Evolutionary conservation across 2,329 filamentous ascomycete genomes (phyloP).

Genomic region (Ceratocystiopsis minuta): DNA sequence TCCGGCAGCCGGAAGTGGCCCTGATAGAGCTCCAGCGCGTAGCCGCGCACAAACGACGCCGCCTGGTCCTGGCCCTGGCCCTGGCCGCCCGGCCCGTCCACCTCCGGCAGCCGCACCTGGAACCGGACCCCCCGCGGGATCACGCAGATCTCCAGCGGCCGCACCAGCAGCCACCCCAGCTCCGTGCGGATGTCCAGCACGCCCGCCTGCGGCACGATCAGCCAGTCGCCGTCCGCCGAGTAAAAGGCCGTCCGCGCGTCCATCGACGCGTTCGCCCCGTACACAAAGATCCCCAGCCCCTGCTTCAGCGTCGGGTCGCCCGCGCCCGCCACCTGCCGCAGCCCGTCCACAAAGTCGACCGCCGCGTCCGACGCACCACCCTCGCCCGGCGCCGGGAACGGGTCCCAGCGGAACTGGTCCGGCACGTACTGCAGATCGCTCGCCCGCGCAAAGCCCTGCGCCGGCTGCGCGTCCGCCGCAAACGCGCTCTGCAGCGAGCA

Average conservation of each 20-base stretch:
- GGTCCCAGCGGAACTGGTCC: slow-evolving; percentile 67
- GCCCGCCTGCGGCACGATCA: slow-evolving; percentile 61
- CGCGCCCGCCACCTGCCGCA: slow-evolving; percentile 59
- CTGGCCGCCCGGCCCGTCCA: no score
- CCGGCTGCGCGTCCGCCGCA: slow-evolving; percentile 11
- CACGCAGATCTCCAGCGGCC: slow-evolving; percentile 61
- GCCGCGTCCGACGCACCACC: slow-evolving; percentile 7
- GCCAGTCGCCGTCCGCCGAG: slow-evolving; percentile 63
- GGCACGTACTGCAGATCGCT: slow-evolving; percentile 49
- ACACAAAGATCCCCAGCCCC: slow-evolving; percentile 66
- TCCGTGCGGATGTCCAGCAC: slow-evolving; percentile 61
- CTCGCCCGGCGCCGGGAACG: slow-evolving; percentile 41
- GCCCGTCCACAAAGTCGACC: slow-evolving; percentile 32
- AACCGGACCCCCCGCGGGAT: slow-evolving; percentile 60
- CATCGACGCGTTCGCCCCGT: slow-evolving; percentile 66
- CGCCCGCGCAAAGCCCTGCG: background rate
- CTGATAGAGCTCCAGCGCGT: slow-evolving; percentile 58
- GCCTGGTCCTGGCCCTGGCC: slow-evolving; percentile 18
- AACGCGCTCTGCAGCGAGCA: slow-evolving; percentile 41
- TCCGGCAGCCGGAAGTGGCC: slow-evolving; percentile 56
- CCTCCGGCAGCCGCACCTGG: slow-evolving; percentile 45
- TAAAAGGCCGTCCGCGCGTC: slow-evolving; percentile 58
- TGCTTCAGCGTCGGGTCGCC: slow-evolving; percentile 65
- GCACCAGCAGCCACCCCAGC: slow-evolving; percentile 54
- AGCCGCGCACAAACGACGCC: slow-evolving; percentile 39